These are phyloP conservation scores for Stachybotrys echinatus DNA, from an alignment of 2,329 filamentous ascomycete genomes.

Conservation along the genomic window DNA sequence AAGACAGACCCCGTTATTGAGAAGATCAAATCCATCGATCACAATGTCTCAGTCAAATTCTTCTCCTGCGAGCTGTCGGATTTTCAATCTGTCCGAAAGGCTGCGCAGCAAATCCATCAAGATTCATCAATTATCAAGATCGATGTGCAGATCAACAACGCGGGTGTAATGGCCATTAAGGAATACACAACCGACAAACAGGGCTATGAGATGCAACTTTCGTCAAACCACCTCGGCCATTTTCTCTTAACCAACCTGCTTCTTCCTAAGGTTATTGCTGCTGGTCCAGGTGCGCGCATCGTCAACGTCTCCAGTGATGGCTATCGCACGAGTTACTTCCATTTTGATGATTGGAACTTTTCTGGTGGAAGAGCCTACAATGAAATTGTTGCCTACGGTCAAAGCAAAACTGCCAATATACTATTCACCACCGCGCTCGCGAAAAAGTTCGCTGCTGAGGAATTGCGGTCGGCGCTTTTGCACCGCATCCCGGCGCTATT, in stretches of 20 bases:
- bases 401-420: conserved; percentile 22
- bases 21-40: background rate
- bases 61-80: background rate
- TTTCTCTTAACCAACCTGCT: conserved; percentile 35
- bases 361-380: conserved; percentile 10
- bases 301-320: conserved; percentile 40
- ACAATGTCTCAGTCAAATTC: background rate
- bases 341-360: conserved; percentile 39
- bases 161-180: conserved; percentile 4
- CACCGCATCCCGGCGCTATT: conserved; percentile 3
- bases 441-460: conserved; percentile 4
- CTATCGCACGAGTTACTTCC: too few species aligned
- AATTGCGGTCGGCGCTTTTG: conserved; percentile 6
- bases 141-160: conserved; percentile 10
- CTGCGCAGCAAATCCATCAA: background rate
- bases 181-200: conserved; percentile 1
- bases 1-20: background rate
- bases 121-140: background rate
- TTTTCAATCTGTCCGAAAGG: background rate
- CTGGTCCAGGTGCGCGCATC: conserved; percentile 21
- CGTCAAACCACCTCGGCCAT: conserved; percentile 30
- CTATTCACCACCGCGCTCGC: conserved; percentile 13
- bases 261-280: conserved; percentile 20
- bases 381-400: conserved; percentile 16
- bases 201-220: conserved; percentile 15